Base-by-base conservation (phyloP, 345 rosid species). In the Sisymbrium irio region DNA sequence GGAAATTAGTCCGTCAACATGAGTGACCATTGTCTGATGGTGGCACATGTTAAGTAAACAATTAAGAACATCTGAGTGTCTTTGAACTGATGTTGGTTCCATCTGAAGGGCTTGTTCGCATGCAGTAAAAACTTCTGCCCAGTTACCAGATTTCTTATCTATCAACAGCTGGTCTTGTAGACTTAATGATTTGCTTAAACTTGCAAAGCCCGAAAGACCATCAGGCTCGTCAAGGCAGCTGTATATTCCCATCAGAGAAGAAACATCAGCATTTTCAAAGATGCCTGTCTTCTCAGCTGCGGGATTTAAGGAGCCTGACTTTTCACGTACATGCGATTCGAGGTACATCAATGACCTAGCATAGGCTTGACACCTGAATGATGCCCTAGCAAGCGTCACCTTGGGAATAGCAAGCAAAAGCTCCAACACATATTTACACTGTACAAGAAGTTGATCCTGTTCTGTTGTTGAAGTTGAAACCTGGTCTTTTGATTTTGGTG, bases 1-100 rank as follows among this genome's bases (percentile, higher is more conserved):
- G 70, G 95, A 90, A 80, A 94, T 79, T 81, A 94, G 78, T 72
- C 98, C 97, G 68, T 94, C 98, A 35, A 91, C 98, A 79, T 88
- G 92, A 67, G 95, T 89, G 72, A 91, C 92, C 96, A 94, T 91
- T 72, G 97, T 91, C 89, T 94, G 98, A 83, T 91, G 98, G 80
- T 89, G 95, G 82, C 92, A 89, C 97, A 91, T 91, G 78, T 94
- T 94, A 53, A 91, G 85, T 57, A 91, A 86, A 79, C 97, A 94
- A 79, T 94, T 94, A 36, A 94, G 91, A 57, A 86, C 89, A 79
- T 94, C 98, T 12, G 97, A 91, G 77, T 94, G 98, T 78, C 98
- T 83, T 82, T 87, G 93, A 70, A 84, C 88, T 64, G 97, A 88
- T 71, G 84, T 80, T 27, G 98, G 94, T 77, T 94, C 97, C 95